Evolutionary conservation across 495 filamentous ascomycete species (phyloP), one percentile per base, ranked within the genome.

Genomic region (Neurospora africana): DNA sequence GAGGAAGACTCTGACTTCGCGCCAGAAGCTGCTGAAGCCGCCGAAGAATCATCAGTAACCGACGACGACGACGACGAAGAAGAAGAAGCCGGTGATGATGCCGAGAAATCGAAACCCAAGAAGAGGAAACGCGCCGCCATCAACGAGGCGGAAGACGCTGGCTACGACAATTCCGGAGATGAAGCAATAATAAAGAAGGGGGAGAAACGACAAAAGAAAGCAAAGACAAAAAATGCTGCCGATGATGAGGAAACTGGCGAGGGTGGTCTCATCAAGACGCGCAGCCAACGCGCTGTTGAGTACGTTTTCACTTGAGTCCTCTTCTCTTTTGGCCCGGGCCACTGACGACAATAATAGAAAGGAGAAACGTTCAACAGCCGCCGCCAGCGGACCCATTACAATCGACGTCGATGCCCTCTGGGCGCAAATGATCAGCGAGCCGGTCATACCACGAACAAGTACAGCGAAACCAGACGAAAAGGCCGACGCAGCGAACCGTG

Each of bases 321-420:
- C 27, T 15, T 15, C 2, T 8, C 0, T 11, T 10, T 65, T 21
- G 13, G 17, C 33, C 38, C 21, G 15, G 68, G 17, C 7, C 77
- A 74, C 81, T 82, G 17, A 71, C 74, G 36, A n/a, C 47, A 58
- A 40, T 35, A 61, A 71, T 77, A 93, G 89, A 79, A 87, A 89
- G 74, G 85, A 87, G 79, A 88, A 92, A 76, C 87, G 85, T 68
- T 90, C 88, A 82, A 80, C 86, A n/a, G 81, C 89, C 39, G 84
- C 87, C 8, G 85, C 82, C 70, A 88, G 85, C 53, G 89, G 89
- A 6, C 91, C 89, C 4, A 90, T 91, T 10, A 97, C 94, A 13
- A 83, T 95, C 68, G 92, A 99, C 78, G 92, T 99, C n/a, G 91
- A 98, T 73, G 89, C 89, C 13, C 76, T 98, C 19, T 99, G 95